Evolutionary conservation across 352 stramenopile species (phyloP).

Genomic region (Globisporangium nodosum): DNA sequence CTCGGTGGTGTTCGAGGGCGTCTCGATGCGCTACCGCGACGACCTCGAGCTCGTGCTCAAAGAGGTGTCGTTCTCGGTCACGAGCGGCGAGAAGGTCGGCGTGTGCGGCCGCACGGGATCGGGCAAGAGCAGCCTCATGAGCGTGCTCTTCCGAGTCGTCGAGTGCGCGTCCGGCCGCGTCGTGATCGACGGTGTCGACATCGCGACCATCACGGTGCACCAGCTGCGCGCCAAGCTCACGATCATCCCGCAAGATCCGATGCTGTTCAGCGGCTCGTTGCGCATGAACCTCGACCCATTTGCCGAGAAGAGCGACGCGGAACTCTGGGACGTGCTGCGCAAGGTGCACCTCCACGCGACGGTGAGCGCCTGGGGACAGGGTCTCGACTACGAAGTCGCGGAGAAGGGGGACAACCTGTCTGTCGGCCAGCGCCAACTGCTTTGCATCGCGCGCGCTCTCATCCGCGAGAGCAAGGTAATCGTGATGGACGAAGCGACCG

Average conservation of each 20-base stretch:
- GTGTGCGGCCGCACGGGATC: conserved; percentile 31
- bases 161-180: conserved; percentile 41
- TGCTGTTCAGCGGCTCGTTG: conserved; percentile 87
- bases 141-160: conserved; percentile 34
- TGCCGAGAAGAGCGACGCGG: conserved; percentile 46
- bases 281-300: conserved; percentile 90
- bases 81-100: conserved; percentile 23
- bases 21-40: conserved; percentile 27
- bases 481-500: conserved; percentile 97
- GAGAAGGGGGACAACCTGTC: conserved; percentile 92
- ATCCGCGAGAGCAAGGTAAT: conserved; percentile 77
- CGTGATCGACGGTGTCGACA: conserved; percentile 85
- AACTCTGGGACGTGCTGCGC: conserved; percentile 24
- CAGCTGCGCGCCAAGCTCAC: conserved; percentile 26
- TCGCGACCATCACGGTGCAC: conserved; percentile 25
- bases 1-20: conserved; percentile 22
- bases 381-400: conserved; percentile 75
- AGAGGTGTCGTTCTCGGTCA: conserved; percentile 17
- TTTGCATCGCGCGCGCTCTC: conserved; percentile 93
- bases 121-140: conserved; percentile 32
- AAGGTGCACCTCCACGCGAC: conserved; percentile 20
- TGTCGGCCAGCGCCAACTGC: conserved; percentile 90
- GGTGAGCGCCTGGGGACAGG: conserved; percentile 12
- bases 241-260: conserved; percentile 85
- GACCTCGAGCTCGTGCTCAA: conserved; percentile 27